Evolutionary conservation across 2,329 filamentous ascomycete genomes (phyloP).

Genomic region (Calonectria multiphialidica): DNA sequence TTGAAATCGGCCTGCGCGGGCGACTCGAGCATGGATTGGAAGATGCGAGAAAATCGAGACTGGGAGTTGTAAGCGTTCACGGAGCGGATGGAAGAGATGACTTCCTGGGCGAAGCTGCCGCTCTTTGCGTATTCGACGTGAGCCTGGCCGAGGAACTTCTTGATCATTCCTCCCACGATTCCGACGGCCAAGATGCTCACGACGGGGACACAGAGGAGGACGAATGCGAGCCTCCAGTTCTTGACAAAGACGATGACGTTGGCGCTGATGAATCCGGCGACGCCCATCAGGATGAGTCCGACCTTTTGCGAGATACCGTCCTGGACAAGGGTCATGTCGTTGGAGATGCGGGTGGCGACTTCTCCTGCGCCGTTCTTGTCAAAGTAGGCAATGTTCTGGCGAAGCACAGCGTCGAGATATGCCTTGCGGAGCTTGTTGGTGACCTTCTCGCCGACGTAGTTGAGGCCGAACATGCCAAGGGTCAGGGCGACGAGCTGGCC

Average conservation of each 20-base stretch:
- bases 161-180: constrained; percentile 81
- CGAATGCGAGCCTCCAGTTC: constrained; percentile 87
- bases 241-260: constrained; percentile 86
- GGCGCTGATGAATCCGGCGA: constrained; percentile 81
- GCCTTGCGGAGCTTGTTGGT: constrained; percentile 55
- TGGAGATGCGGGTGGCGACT: constrained; percentile 68
- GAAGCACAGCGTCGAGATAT: constrained; percentile 58
- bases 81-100: constrained; percentile 86
- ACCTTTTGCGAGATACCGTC: constrained; percentile 88
- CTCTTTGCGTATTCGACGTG: constrained; percentile 70
- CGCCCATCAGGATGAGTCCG: constrained; percentile 73
- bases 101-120: constrained; percentile 86
- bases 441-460: constrained; percentile 42
- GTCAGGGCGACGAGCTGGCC: constrained; percentile 80
- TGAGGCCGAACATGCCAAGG: constrained; percentile 77
- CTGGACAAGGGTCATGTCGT: constrained; percentile 86
- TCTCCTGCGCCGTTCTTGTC: constrained; percentile 54
- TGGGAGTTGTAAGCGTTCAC: constrained; percentile 89
- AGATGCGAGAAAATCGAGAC: constrained; percentile 81
- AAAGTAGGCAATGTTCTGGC: constrained; percentile 64
- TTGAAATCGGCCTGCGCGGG: constrained; percentile 75
- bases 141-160: constrained; percentile 74
- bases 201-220: constrained; percentile 80
- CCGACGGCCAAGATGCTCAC: constrained; percentile 76
- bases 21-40: constrained; percentile 67